Percentiles rank a stretch among this genome's conserved stretches.
These are phyloP conservation scores for Roridomyces roridus DNA, from an alignment of 768 basidiomycete genomes.

Conservation along the genomic window DNA sequence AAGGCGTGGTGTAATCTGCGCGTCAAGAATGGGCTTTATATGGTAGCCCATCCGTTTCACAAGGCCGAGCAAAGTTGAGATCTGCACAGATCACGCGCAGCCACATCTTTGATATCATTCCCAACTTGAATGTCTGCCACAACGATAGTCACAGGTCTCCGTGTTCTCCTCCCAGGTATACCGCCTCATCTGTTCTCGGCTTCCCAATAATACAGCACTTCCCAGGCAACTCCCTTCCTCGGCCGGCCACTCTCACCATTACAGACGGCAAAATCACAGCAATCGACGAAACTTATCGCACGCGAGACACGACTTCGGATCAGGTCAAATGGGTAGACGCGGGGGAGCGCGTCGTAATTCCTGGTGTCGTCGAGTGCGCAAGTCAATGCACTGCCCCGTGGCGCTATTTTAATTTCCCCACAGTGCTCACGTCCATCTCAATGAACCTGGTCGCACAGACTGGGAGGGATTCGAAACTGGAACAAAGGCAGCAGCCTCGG, in stretches of 20 bases:
- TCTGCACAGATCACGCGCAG: slow-evolving; percentile 22
- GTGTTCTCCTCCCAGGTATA: slow-evolving; percentile 61
- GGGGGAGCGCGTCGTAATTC: slow-evolving; percentile 65
- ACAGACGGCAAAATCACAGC: slow-evolving; percentile 65
- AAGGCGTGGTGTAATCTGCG: slow-evolving; percentile 11
- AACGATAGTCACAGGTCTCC: slow-evolving; percentile 57
- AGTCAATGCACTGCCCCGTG: not conserved
- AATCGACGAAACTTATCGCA: slow-evolving; percentile 44
- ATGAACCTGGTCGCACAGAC: slow-evolving; percentile 90
- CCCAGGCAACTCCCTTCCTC: slow-evolving; percentile 43
- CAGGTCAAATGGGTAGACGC: slow-evolving; percentile 56
- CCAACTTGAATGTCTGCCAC: slow-evolving; percentile 16
- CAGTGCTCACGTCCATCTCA: slow-evolving; percentile 92
- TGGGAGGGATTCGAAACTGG: slow-evolving; percentile 96
- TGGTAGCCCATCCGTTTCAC: no score
- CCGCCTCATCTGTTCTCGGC: slow-evolving; percentile 31
- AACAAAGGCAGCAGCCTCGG: slow-evolving; percentile 84
- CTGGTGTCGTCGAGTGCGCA: slow-evolving; percentile 82
- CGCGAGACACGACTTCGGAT: slow-evolving; percentile 35
- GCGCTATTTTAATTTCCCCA: slow-evolving; percentile 11
- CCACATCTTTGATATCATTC: slow-evolving; percentile 3
- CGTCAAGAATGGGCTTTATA: not conserved
- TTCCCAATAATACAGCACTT: no score
- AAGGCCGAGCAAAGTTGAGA: not conserved
- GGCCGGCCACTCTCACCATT: slow-evolving; percentile 72